Evolutionary conservation across 805 yeast genomes (phyloP), one percentile per base, ranked within the genome.

Genomic region (Cyberlindnera meyerae): DNA sequence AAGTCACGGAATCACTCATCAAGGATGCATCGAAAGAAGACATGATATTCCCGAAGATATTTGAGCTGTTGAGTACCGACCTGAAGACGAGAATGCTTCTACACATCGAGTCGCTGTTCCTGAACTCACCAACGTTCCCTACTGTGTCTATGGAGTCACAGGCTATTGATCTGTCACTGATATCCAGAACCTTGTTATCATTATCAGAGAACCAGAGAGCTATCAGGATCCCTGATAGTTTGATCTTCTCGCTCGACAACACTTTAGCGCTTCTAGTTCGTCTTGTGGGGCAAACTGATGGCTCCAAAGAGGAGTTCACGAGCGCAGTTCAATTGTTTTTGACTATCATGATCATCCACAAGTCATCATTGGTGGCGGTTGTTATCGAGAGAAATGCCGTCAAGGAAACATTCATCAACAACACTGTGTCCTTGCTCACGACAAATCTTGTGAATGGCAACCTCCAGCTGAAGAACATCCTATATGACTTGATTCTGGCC

Each of bases 311-410:
- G 3, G 36, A 40, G 9, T 29, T 54, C 9, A 37, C 40, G 25
- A 32, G 44, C 45, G 46, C 75, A 0, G 63, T 77, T 6, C 66
- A 73, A 7, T 61, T 76, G 18, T 65, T 74, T 41, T 60, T 78
- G 40, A 63, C 77, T 39, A 72, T 79, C 12, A 58, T 79, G n/a
- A 66, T 77, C 31, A 71, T 79, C 32, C 84, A 79, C 52, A 75
- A 74, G 48, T 54, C 60, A 4, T 65, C 72, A 14, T 56, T 79
- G 26, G 71, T 72, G 13, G 61, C 66, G 6, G 52, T 71, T n/a
- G 62, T 76, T 2, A 41, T 63, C 34, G 68, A 65, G 33, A 55
- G 71, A 52, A 66, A 52, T 55, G 52, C 58, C 18, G 61, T 68
- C 34, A 61, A 70, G 29, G 73, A 73, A 37, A 60, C 50, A 8